A percentile compares a stretch with the other conserved stretches of the same genome.
phyloP scores from a whole-genome alignment of 2,329 filamentous ascomycete species.

The Lasiodiplodia theobromae region DNA sequence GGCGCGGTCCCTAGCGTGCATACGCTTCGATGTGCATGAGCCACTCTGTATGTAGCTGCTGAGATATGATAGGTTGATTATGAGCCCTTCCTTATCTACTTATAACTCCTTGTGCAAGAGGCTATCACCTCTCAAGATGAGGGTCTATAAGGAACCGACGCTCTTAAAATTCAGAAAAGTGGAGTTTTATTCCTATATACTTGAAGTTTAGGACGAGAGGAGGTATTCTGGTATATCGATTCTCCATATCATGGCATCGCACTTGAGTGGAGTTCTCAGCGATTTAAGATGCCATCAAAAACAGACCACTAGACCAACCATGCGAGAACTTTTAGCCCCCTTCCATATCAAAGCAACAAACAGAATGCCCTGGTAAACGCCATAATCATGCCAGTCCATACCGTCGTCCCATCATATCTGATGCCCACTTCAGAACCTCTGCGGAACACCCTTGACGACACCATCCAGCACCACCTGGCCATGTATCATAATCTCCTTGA shows the following conservation, averaged over 20 bases:
- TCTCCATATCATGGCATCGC: not conserved
- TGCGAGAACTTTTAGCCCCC: not conserved
- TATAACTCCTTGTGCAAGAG: too few species aligned
- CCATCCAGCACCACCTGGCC: slow-evolving; percentile 65
- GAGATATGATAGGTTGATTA: not conserved
- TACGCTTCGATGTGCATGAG: not conserved
- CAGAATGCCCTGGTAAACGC: not conserved
- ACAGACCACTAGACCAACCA: not conserved
- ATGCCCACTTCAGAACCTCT: slow-evolving; percentile 14
- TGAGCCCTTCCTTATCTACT: not conserved
- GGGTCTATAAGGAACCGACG: too few species aligned
- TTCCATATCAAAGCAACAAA: not conserved
- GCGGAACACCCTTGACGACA: slow-evolving; percentile 55
- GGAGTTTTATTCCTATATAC: too few species aligned
- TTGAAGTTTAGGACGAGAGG: not conserved
- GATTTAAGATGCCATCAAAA: not conserved
- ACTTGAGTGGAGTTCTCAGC: not conserved
- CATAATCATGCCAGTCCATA: not conserved
- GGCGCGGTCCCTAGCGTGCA: not conserved
- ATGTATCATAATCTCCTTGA: slow-evolving; percentile 61
- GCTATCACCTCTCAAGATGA: too few species aligned
- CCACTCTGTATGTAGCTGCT: not conserved
- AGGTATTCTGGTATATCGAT: not conserved
- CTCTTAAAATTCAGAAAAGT: not conserved
- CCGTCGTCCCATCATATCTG: not conserved